A percentile compares a stretch with the other conserved stretches of the same genome.
phyloP scores from a whole-genome alignment of 2,329 filamentous ascomycete genomes.

The Alternaria solani region DNA sequence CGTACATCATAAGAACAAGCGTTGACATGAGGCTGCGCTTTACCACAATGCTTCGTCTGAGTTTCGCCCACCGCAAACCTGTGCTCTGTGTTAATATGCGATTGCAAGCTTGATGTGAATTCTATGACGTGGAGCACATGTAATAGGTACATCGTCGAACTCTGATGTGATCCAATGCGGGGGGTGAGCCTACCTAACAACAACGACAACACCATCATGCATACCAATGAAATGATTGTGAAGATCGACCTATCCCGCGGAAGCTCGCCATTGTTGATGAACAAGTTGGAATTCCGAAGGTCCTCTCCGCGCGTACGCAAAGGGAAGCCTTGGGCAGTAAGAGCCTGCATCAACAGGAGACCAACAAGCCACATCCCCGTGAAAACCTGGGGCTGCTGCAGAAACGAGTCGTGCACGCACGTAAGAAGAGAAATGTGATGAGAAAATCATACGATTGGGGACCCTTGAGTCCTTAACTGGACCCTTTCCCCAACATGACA shows the following conservation, averaged over 20 bases:
- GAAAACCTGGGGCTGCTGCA: background rate
- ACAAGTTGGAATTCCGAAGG: background rate
- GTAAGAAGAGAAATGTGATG: background rate
- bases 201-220: slow-evolving; percentile 10
- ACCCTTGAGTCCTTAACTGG: slow-evolving; percentile 7
- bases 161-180: background rate
- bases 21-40: slow-evolving; percentile 26
- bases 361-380: background rate
- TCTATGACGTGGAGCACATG: background rate
- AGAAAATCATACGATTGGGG: background rate
- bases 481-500: slow-evolving; percentile 2
- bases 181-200: slow-evolving; percentile 6
- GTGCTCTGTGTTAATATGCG: background rate
- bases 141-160: background rate
- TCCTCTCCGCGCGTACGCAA: background rate
- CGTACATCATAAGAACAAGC: slow-evolving; percentile 27
- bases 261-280: slow-evolving; percentile 1
- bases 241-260: slow-evolving; percentile 3
- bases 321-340: background rate
- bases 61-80: slow-evolving; percentile 8
- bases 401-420: background rate
- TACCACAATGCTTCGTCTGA: slow-evolving; percentile 1
- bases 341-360: slow-evolving; percentile 3
- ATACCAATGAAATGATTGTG: slow-evolving; percentile 3
- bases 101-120: background rate